Evolutionary conservation across 1,284 basidiomycete genomes (phyloP).

Genomic region (Megacollybia platyphylla): DNA sequence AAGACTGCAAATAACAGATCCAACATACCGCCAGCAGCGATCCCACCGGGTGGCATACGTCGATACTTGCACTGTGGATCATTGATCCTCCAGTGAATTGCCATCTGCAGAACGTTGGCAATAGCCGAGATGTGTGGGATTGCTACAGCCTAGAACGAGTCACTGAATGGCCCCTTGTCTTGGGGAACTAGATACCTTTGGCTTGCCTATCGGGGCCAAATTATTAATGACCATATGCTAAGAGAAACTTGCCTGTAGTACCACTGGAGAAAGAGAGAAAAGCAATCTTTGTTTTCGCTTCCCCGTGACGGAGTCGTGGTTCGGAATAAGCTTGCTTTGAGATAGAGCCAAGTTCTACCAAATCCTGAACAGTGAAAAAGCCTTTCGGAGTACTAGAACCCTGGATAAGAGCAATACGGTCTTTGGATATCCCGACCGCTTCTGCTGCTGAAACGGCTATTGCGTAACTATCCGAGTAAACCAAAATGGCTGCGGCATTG

Average conservation of each 20-base stretch:
- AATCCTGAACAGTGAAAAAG: constrained; percentile 31
- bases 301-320: constrained; percentile 40
- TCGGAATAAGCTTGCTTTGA: constrained; percentile 30
- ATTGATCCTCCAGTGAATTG: constrained; percentile 34
- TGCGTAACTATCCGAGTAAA: constrained; percentile 45
- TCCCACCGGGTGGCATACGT: constrained; percentile 25
- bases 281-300: constrained; percentile 56
- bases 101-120: constrained; percentile 53
- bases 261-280: constrained; percentile 73
- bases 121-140: constrained; percentile 60
- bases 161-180: not conserved
- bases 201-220: constrained; percentile 31
- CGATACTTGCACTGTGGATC: constrained; percentile 20
- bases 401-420: constrained; percentile 45
- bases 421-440: constrained; percentile 35
- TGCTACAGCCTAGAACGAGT: constrained; percentile 41
- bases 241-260: constrained; percentile 40
- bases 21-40: constrained; percentile 44
- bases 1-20: constrained; percentile 1
- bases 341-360: constrained; percentile 42
- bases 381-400: constrained; percentile 9
- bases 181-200: constrained; percentile 38
- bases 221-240: not conserved
- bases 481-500: constrained; percentile 43
- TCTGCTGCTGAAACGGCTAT: constrained; percentile 46